Base-by-base conservation (phyloP, 2,329 filamentous ascomycete species). In the Cladophialophora chaetospira region DNA sequence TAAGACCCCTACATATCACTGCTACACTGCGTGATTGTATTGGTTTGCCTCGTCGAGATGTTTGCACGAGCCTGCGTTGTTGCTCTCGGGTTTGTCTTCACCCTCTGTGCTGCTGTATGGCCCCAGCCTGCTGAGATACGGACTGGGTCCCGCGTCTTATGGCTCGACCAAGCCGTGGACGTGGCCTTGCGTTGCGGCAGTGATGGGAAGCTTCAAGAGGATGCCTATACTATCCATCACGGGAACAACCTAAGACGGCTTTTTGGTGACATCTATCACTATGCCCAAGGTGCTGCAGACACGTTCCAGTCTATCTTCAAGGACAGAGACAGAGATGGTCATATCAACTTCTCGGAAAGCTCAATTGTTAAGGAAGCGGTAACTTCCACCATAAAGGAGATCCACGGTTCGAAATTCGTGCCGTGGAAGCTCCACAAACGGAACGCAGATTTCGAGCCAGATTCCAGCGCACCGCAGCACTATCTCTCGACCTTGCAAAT, bases 341-440 rank as follows among this genome's bases (percentile, higher is more conserved):
- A 36, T n/a, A n/a, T 23, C 10, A 4, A 8, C 8, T 42, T 60
- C 33, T 60, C 64, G 5, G 65, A 67, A 40, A 53, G 44, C 11
- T 55, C 58, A 6, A 57, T 67, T 9, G 46, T 67, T 6, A 52
- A 57, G 21, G 47, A 55, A 11, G 66, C 65, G 8, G 64, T 67
- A 5, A 57, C 58, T 23, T 51, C 64, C 4, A 62, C 65, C 9
- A 44, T 62, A 23, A 58, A 56, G 19, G 53, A 60, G 15, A 63
- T 68, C 17, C 36, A 47, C 8, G 3, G 51, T n/a, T 65, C 57
- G 25, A 67, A 58, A 23, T 68, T 69, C 47, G 66, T 69, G 5
- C 68, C 68, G 2, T 70, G 68, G 68, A 69, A 69, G 43, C 64
- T 69, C 40, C 58, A 69, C 53, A 57, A 59, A 44, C 61, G 68